phyloP scores from a whole-genome alignment of 805 yeast species.

The Candida lessepsii region DNA sequence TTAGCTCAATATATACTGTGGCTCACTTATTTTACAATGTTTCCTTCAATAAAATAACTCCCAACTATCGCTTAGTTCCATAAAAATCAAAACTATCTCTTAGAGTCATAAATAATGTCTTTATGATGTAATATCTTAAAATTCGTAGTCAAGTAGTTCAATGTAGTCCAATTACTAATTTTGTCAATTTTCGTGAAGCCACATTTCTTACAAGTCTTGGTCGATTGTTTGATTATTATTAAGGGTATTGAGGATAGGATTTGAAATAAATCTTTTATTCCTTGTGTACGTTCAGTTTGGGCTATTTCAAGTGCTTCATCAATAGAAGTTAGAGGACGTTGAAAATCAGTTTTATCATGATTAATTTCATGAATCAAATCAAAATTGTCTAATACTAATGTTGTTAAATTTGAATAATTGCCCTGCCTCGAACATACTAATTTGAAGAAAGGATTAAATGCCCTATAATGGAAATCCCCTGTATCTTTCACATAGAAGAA shows the following conservation, averaged over 20 bases:
- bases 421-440: constrained; percentile 36
- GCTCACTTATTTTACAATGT: too few relatives aligned
- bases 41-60: too few relatives aligned
- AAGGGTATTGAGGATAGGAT: constrained; percentile 21
- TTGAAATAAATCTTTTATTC: constrained; percentile 13
- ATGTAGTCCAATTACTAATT: constrained; percentile 19
- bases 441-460: constrained; percentile 29
- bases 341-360: constrained; percentile 11
- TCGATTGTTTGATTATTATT: constrained; percentile 23
- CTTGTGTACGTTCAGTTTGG: constrained; percentile 3
- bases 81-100: too few relatives aligned
- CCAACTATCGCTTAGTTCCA: too few relatives aligned
- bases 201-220: constrained; percentile 35
- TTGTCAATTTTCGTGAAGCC: constrained; percentile 22
- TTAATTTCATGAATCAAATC: constrained; percentile 23
- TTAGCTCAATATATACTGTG: too few relatives aligned
- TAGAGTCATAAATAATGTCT: constrained; percentile 3
- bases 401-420: constrained; percentile 25
- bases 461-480: constrained; percentile 28
- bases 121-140: constrained; percentile 11
- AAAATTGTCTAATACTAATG: constrained; percentile 30
- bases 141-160: constrained; percentile 14
- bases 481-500: constrained; percentile 32
- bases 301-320: constrained; percentile 3
- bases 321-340: neutral